Percentiles rank a stretch among this genome's conserved stretches.
phyloP scores from a whole-genome alignment of 345 rosid species.

The Salix koriyanagi region DNA sequence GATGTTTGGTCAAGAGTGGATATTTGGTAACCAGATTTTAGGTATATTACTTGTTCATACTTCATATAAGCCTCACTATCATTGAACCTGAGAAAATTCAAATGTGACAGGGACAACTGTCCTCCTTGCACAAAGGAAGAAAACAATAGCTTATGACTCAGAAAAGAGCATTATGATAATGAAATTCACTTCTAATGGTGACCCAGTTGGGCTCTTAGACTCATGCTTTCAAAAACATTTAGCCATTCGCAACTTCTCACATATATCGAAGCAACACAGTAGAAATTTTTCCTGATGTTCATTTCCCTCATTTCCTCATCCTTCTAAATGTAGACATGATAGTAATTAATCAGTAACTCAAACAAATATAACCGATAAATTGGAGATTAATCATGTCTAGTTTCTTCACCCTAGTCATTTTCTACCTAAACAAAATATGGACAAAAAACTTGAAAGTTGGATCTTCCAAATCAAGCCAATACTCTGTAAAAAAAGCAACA shows the following conservation, averaged over 20 bases:
- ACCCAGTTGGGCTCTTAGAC: neutral
- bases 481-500: neutral
- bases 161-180: neutral
- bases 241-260: too few species aligned
- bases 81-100: neutral
- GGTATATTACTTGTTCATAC: neutral
- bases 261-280: too few species aligned
- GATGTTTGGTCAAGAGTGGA: neutral
- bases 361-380: neutral
- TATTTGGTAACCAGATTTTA: neutral
- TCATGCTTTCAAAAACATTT: too few species aligned
- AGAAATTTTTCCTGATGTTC: too few species aligned
- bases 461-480: neutral
- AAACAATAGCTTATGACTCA: neutral
- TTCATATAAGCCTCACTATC: neutral
- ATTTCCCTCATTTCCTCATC: too few species aligned
- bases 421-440: neutral
- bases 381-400: neutral
- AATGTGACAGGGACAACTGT: neutral
- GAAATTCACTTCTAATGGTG: neutral
- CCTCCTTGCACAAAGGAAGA: neutral
- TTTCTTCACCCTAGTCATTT: neutral
- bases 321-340: too few species aligned
- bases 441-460: neutral
- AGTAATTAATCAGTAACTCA: too few species aligned